phyloP scores from a whole-genome alignment of 2,329 filamentous ascomycete genomes.

The Talaromyces sp. region DNA sequence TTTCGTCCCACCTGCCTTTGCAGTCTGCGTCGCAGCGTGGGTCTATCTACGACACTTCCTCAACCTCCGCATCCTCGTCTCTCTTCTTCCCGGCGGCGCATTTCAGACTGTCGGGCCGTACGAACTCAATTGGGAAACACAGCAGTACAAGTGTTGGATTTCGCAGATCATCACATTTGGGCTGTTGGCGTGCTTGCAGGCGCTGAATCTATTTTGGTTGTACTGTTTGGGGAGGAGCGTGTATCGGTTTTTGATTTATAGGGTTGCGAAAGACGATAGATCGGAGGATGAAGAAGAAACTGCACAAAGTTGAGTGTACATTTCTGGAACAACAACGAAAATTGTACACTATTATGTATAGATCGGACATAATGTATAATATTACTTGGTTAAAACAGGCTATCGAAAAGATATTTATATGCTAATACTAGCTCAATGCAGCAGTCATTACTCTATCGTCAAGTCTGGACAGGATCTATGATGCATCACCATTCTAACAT shows the following conservation, averaged over 20 bases:
- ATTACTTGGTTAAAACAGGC: too few species aligned
- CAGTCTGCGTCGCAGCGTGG: background rate
- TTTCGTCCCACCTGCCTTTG: constrained; percentile 3
- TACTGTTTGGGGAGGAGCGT: constrained; percentile 14
- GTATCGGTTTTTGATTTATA: constrained; percentile 12
- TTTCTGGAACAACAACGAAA: background rate
- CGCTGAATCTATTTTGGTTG: constrained; percentile 16
- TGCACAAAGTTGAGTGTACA: background rate
- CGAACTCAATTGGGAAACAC: constrained; percentile 15
- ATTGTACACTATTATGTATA: background rate
- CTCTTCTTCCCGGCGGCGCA: constrained; percentile 11
- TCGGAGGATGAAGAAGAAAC: constrained; percentile 14
- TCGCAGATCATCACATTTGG: constrained; percentile 16
- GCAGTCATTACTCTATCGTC: background rate
- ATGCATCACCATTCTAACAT: background rate
- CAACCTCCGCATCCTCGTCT: constrained; percentile 13
- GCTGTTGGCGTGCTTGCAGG: constrained; percentile 13
- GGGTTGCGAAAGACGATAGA: constrained; percentile 15
- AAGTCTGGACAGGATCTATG: background rate
- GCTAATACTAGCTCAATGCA: background rate
- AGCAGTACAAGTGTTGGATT: constrained; percentile 19
- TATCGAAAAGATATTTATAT: background rate
- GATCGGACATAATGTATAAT: background rate
- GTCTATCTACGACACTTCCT: constrained; percentile 16
- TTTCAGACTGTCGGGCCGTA: constrained; percentile 17